A percentile compares a stretch with the other conserved stretches of the same genome.
Evolutionary conservation across 2,329 filamentous ascomycete genomes (phyloP).

Genomic region (Talaromyces sp.): DNA sequence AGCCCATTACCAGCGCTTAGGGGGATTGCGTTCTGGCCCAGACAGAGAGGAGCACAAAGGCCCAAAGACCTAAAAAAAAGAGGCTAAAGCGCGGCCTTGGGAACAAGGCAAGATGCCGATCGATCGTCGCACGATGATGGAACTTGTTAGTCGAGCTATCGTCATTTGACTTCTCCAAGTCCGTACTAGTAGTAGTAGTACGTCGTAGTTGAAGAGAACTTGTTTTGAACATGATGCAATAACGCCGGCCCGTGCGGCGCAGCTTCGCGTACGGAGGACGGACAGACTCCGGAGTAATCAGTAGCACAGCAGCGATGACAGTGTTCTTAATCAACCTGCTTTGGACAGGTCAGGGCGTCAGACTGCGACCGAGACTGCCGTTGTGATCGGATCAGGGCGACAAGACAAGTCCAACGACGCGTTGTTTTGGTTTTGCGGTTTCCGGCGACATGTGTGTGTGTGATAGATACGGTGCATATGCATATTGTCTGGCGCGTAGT

Average conservation of each 20-base stretch:
- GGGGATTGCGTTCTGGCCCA: neutral
- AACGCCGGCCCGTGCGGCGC: neutral
- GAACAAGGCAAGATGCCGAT: neutral
- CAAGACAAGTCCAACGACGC: neutral
- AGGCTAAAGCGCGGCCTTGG: neutral
- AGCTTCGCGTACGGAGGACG: neutral
- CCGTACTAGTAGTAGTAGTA: too few relatives aligned
- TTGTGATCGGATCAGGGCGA: neutral
- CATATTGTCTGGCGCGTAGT: neutral
- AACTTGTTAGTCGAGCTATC: neutral
- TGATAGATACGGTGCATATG: neutral
- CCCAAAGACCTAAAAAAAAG: neutral
- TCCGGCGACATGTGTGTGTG: neutral
- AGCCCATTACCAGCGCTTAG: neutral
- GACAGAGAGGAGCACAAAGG: too few relatives aligned
- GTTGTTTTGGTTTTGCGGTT: constrained; percentile 2
- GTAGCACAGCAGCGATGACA: too few relatives aligned
- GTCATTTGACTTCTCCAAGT: neutral
- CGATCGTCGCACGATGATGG: neutral
- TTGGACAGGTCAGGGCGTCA: neutral
- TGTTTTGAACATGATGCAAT: constrained; percentile 1
- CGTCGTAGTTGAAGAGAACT: neutral
- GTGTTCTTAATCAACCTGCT: too few relatives aligned
- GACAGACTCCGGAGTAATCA: neutral
- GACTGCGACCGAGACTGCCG: neutral